These are phyloP conservation scores for Grifola frondosa DNA, from an alignment of 1,284 basidiomycete genomes.

Conservation along the genomic window DNA sequence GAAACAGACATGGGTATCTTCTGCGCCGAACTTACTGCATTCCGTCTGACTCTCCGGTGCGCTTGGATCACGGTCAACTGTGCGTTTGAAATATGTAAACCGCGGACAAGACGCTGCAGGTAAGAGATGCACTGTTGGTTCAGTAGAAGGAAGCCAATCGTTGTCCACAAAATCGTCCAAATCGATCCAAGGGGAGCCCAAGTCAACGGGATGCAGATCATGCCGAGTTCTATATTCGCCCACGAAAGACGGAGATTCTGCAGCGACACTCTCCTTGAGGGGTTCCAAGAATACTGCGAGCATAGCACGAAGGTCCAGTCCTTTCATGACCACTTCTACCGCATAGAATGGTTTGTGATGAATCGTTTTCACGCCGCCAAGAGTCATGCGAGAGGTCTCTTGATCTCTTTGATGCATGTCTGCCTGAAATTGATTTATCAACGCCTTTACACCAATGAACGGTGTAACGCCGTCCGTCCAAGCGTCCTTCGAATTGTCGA, in stretches of 20 bases:
- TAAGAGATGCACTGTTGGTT: conserved; percentile 69
- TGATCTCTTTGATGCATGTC: conserved; percentile 94
- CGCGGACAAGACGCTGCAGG: conserved; percentile 79
- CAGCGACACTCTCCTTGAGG: conserved; percentile 55
- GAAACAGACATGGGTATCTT: conserved; percentile 84
- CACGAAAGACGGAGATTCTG: conserved; percentile 43
- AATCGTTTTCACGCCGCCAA: conserved; percentile 53
- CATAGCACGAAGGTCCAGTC: conserved; percentile 78
- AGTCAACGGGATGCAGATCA: conserved; percentile 40
- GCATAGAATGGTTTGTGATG: conserved; percentile 90
- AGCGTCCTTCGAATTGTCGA: conserved; percentile 72
- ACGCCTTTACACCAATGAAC: conserved; percentile 83
- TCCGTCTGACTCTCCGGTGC: conserved; percentile 39
- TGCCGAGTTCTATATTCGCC: conserved; percentile 50
- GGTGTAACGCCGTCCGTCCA: conserved; percentile 81
- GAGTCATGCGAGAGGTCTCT: conserved; percentile 60
- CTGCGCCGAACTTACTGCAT: conserved; percentile 84
- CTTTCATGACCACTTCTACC: conserved; percentile 83
- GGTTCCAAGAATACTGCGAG: conserved; percentile 78
- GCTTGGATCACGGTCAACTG: conserved; percentile 31
- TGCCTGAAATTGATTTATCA: conserved; percentile 79
- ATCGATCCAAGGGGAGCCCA: conserved; percentile 71
- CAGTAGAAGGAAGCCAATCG: conserved; percentile 57
- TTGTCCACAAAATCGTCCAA: conserved; percentile 84
- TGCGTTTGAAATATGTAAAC: conserved; percentile 81